Evolutionary conservation across 2,329 filamentous ascomycete species (phyloP), one percentile per base, ranked within the genome.

Genomic region (Monosporascus cannonballus): DNA sequence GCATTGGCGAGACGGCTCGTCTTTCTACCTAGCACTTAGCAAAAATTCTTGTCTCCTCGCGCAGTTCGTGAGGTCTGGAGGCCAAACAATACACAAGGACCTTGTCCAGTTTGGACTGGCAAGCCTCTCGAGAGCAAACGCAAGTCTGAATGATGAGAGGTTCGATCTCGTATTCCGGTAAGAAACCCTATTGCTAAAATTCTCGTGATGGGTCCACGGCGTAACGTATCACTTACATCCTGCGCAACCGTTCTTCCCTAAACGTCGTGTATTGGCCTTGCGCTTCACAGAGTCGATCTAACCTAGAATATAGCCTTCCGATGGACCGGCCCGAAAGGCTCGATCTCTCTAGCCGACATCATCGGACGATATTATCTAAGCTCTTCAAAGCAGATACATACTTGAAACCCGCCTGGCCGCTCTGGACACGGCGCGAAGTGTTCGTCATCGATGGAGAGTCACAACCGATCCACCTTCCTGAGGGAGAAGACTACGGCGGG

Each of bases 361-460:
- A 80, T 59, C 73, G 77, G 30, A 75, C 73, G 39, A 78, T 83
- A 46, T 76, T 82, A 46, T 74, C 77, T 49, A 77, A 74, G 2
- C 69, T 83, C 34, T 78, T 78, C 52, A 79, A 75, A 51, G 74
- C 74, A 27, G 80, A 83, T 59, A 75, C 78, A 38, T 77, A 75
- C 51, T 65, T 83, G 45, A 82, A 81, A 61, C 80, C 80, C 0
- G 77, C 77, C 53, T 83, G 80, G 80, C 80, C 80, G 9, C 75
- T 78, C 38, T 74, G 80, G 65, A 80, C 81, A 56, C 74, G 75
- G 37, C 69, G 70, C 41, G 70, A 75, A 57, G 74, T 81, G 4
- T 82, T 83, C 57, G 73, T 74, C 48, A 72, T 83, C 49, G 72
- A 73, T 42, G 78, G 78, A 7, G 72, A 81, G 15, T 73, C 76